Evolutionary conservation across 345 rosid species (phyloP).

Genomic region (Linum trigynum): DNA sequence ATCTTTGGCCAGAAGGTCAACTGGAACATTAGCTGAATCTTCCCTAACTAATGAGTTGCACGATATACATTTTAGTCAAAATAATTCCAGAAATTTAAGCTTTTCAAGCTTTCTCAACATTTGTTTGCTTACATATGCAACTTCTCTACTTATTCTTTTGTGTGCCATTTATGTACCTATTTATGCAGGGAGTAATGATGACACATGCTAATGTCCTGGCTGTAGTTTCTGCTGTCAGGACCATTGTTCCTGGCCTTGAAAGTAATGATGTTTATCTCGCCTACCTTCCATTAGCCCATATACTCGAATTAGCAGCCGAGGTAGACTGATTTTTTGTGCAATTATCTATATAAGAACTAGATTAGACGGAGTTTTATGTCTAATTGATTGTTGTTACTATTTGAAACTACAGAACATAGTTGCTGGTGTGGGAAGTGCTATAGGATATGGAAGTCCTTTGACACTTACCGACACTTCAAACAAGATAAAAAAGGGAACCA

Average conservation of each 20-base stretch:
- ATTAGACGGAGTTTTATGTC: neutral
- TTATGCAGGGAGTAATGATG: conserved; percentile 96
- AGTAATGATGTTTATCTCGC: conserved; percentile 78
- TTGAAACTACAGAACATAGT: conserved; percentile 48
- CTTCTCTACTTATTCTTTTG: no score
- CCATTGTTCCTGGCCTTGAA: conserved; percentile 80
- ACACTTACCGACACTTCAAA: conserved; percentile 92
- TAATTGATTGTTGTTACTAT: conserved; percentile 2
- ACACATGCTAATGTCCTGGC: conserved; percentile 93
- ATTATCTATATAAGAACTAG: conserved; percentile 1
- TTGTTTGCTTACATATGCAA: no score
- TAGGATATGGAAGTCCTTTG: conserved; percentile 93
- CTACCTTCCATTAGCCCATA: conserved; percentile 86
- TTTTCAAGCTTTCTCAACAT: no score
- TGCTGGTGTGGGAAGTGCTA: conserved; percentile 79
- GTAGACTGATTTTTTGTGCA: conserved; percentile 23
- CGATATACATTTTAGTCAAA: no score
- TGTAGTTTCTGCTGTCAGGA: conserved; percentile 84
- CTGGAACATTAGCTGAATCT: neutral
- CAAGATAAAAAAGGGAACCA: conserved; percentile 85
- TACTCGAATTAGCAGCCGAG: conserved; percentile 96
- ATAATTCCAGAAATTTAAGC: no score
- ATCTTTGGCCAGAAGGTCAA: neutral
- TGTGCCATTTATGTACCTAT: neutral
- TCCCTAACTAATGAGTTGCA: no score